phyloP scores from a whole-genome alignment of 2,329 filamentous ascomycete genomes.

The Geoglossum cookeanum region DNA sequence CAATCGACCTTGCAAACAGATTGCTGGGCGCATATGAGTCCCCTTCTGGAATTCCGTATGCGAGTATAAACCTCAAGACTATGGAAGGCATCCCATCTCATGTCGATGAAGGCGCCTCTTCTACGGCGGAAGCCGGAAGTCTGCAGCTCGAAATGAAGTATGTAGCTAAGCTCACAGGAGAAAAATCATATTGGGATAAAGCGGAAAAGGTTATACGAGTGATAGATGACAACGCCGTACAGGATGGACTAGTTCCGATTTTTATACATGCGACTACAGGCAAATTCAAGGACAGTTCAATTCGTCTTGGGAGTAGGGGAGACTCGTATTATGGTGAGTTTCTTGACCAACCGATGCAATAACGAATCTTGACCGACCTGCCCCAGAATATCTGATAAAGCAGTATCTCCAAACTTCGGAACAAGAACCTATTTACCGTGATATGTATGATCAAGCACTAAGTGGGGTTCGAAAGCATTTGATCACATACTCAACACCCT shows the following conservation, averaged over 20 bases:
- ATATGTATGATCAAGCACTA: slow-evolving; percentile 84
- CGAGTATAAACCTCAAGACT: slow-evolving; percentile 73
- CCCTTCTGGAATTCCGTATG: slow-evolving; percentile 67
- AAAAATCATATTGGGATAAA: slow-evolving; percentile 79
- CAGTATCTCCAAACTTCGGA: slow-evolving; percentile 89
- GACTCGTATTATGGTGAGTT: slow-evolving; percentile 71
- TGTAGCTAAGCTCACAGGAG: slow-evolving; percentile 80
- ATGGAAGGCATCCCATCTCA: slow-evolving; percentile 63
- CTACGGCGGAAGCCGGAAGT: slow-evolving; percentile 81
- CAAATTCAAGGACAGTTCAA: slow-evolving; percentile 63
- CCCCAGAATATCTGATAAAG: slow-evolving; percentile 79
- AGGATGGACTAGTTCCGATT: slow-evolving; percentile 79
- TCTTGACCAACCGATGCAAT: background rate
- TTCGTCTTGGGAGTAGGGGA: slow-evolving; percentile 79
- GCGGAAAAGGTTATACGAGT: slow-evolving; percentile 84
- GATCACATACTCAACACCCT: slow-evolving; percentile 66
- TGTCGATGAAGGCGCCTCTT: slow-evolving; percentile 69
- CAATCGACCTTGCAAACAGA: slow-evolving; percentile 76
- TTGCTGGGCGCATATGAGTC: slow-evolving; percentile 78
- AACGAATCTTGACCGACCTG: background rate
- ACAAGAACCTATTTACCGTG: slow-evolving; percentile 66
- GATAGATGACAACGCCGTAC: slow-evolving; percentile 59
- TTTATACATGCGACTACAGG: slow-evolving; percentile 68
- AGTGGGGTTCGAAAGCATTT: slow-evolving; percentile 78
- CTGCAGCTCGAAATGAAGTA: slow-evolving; percentile 96